These are phyloP conservation scores for Phellopilus nigrolimitatus DNA, from an alignment of 1,284 basidiomycete species.

Conservation along the genomic window DNA sequence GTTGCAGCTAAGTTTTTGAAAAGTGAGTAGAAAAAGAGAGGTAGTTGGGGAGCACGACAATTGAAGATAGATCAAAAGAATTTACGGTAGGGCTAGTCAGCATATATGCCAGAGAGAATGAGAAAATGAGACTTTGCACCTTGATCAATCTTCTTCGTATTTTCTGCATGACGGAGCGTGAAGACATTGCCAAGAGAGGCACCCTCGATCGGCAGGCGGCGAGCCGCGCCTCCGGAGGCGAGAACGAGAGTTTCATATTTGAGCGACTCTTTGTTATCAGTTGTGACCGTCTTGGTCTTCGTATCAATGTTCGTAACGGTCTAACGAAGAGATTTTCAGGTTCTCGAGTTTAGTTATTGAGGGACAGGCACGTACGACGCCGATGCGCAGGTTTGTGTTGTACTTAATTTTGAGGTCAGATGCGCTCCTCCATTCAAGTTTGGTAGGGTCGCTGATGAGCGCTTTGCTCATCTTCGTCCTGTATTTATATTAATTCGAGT, in stretches of 20 bases:
- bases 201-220: slow-evolving; percentile 76
- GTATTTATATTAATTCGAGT: slow-evolving; percentile 31
- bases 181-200: slow-evolving; percentile 75
- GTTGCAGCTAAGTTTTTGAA: slow-evolving; percentile 39
- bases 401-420: slow-evolving; percentile 80
- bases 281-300: slow-evolving; percentile 52
- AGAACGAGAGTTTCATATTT: slow-evolving; percentile 73
- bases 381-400: slow-evolving; percentile 69
- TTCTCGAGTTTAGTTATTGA: neutral
- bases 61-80: neutral
- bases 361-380: slow-evolving; percentile 47
- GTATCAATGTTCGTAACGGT: slow-evolving; percentile 67
- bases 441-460: slow-evolving; percentile 71
- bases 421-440: slow-evolving; percentile 71
- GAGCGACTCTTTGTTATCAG: slow-evolving; percentile 55
- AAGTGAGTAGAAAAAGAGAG: slow-evolving; percentile 9
- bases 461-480: slow-evolving; percentile 91
- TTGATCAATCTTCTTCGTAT: slow-evolving; percentile 73
- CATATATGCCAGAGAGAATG: neutral
- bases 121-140: slow-evolving; percentile 38
- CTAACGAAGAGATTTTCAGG: slow-evolving; percentile 29
- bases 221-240: slow-evolving; percentile 64
- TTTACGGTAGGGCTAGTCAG: slow-evolving; percentile 5
- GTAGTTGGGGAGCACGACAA: neutral
- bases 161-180: slow-evolving; percentile 68